These are phyloP conservation scores for Tricholoma bakamatsutake DNA, from an alignment of 768 basidiomycete genomes.

Conservation along the genomic window DNA sequence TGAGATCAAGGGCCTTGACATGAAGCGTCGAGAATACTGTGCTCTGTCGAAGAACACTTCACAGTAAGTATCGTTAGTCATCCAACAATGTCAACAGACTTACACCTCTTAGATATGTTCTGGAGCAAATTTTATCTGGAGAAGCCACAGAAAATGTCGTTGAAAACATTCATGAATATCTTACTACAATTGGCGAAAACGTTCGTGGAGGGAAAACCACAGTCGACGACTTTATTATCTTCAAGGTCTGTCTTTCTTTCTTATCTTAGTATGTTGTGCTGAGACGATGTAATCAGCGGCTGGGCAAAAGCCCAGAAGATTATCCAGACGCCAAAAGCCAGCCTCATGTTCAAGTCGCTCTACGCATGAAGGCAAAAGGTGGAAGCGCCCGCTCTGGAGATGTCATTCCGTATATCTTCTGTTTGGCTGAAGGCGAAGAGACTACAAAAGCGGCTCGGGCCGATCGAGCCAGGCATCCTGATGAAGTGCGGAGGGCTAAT, in stretches of 20 bases:
- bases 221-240: slow-evolving; percentile 92
- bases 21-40: slow-evolving; percentile 97
- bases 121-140: slow-evolving; percentile 88
- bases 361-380: slow-evolving; percentile 83
- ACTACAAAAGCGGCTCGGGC: slow-evolving; percentile 73
- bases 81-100: background rate
- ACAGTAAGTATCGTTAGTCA: slow-evolving; percentile 55
- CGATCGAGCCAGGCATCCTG: slow-evolving; percentile 88
- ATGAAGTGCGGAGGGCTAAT: slow-evolving; percentile 73
- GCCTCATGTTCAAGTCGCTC: slow-evolving; percentile 95
- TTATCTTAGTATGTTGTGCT: background rate
- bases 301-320: slow-evolving; percentile 95
- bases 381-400: slow-evolving; percentile 79
- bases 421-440: slow-evolving; percentile 68
- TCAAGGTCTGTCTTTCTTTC: slow-evolving; percentile 58
- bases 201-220: slow-evolving; percentile 73
- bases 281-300: slow-evolving; percentile 46
- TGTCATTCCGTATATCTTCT: slow-evolving; percentile 96
- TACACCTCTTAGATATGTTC: slow-evolving; percentile 59
- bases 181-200: slow-evolving; percentile 68
- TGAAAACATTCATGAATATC: slow-evolving; percentile 88
- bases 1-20: slow-evolving; percentile 96
- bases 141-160: slow-evolving; percentile 87
- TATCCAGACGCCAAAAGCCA: slow-evolving; percentile 94
- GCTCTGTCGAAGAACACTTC: slow-evolving; percentile 88